Base-by-base conservation (phyloP, 169 alveolate species). In the Cryptosporidium ubiquitum region DNA sequence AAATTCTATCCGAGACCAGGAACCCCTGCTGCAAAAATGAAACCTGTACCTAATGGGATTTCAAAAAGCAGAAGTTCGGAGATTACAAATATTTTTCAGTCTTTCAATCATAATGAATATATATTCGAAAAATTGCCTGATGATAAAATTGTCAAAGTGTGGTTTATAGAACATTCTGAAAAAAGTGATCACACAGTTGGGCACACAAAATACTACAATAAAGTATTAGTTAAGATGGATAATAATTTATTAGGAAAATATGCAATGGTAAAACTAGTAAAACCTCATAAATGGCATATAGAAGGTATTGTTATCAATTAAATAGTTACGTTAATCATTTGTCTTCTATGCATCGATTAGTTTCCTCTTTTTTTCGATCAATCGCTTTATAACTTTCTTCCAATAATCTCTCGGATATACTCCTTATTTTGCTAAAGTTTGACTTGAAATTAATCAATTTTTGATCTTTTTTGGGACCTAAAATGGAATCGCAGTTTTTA, bases 1-100 rank as follows among this genome's bases (percentile, higher is more conserved):
- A 98, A 98, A 94, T 98, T 97, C 91, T 98, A 97, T 85, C 98
- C 99, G 31, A 91, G 99, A 44, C 99, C 99, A 20, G 98, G 98
- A 31, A 97, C 99, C 1, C 97, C 97, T 14, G 99, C 99, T 0
- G 98, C 98, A 39, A 92, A 94, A 84, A 94, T 94, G 96, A 95
- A 94, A 57, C 93, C 93, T 35, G 94, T 94, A 31, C 94, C 94
- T 61, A 94, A 96, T 16, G 93, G 95, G 85, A 96, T 96, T 73
- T 97, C 95, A 37, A 97, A 97, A 75, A 85, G 91, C 66, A 92
- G 99, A 70, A 94, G 97, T 52, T 93, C 94, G 39, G 96, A 94
- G 23, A 91, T 97, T 5, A 97, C 99, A 35, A 91, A 95, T 37
- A 93, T 96, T 47, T 97, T 97, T 89, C 92, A 95, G 47, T 93